Conservation (phyloP, 306 rosid genomes). For the Dryas alaskensis region DNA sequence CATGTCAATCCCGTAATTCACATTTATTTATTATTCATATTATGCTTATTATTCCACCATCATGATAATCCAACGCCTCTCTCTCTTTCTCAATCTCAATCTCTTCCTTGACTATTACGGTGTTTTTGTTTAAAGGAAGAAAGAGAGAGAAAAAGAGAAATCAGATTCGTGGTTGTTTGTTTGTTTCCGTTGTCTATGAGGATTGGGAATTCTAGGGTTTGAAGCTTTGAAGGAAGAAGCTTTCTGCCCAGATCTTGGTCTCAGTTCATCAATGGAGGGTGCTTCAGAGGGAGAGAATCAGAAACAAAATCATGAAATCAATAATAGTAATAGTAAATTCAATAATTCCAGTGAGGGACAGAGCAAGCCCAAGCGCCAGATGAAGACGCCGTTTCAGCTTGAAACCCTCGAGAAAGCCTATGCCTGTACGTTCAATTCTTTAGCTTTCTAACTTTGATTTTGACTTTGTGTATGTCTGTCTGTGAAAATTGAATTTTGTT, state of each 20-base stretch:
- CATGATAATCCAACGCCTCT: conserved; percentile 53
- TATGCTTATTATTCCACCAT: conserved; percentile 34
- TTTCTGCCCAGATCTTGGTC: conserved; percentile 50
- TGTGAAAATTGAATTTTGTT: not conserved
- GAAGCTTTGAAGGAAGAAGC: not conserved
- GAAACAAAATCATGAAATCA: conserved; percentile 35
- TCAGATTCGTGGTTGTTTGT: conserved; percentile 36
- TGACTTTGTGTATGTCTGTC: not conserved
- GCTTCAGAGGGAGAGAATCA: conserved; percentile 68
- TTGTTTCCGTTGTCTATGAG: conserved; percentile 23
- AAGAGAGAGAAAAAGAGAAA: conserved; percentile 8
- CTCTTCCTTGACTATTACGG: conserved; percentile 75
- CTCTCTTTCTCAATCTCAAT: conserved; percentile 31
- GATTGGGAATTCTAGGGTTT: conserved; percentile 57
- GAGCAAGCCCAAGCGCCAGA: conserved; percentile 96
- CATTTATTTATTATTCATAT: conserved; percentile 34
- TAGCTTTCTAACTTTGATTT: conserved; percentile 5
- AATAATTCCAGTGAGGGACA: conserved; percentile 86
- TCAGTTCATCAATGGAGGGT: conserved; percentile 60
- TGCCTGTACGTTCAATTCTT: conserved; percentile 51
- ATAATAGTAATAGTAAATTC: conserved; percentile 45
- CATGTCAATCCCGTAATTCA: conserved; percentile 33
- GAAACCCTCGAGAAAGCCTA: conserved; percentile 90
- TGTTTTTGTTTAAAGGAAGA: conserved; percentile 44
- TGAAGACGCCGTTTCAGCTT: conserved; percentile 99